phyloP scores from a whole-genome alignment of 1,139 yeast genomes.

The Hyphopichia fennica region DNA sequence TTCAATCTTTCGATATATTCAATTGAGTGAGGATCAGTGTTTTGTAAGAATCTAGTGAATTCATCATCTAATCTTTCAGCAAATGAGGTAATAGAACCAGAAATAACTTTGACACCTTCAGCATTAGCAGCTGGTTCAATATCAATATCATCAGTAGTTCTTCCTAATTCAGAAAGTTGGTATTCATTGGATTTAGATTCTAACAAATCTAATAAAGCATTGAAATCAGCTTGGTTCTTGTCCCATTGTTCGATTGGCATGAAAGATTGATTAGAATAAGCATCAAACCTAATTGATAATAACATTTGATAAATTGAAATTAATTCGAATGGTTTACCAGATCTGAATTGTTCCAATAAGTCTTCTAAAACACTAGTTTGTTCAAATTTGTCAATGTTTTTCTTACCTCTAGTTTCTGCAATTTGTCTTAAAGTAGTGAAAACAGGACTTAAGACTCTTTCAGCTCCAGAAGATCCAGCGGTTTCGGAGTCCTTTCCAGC shows the following conservation, averaged over 20 bases:
- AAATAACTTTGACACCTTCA: slow-evolving; percentile 67
- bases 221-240: slow-evolving; percentile 62
- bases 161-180: slow-evolving; percentile 77
- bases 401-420: slow-evolving; percentile 92
- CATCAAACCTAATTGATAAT: slow-evolving; percentile 86
- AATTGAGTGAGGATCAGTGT: slow-evolving; percentile 91
- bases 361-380: slow-evolving; percentile 74
- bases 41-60: slow-evolving; percentile 81
- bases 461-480: slow-evolving; percentile 16
- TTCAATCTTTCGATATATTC: slow-evolving; percentile 90
- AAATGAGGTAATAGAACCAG: slow-evolving; percentile 83
- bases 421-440: slow-evolving; percentile 75
- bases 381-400: slow-evolving; percentile 81
- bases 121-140: slow-evolving; percentile 67
- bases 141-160: slow-evolving; percentile 77
- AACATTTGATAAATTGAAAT: slow-evolving; percentile 79
- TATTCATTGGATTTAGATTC: slow-evolving; percentile 59
- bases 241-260: slow-evolving; percentile 88
- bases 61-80: slow-evolving; percentile 96
- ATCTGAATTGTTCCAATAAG: slow-evolving; percentile 36
- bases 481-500: slow-evolving; percentile 18
- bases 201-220: slow-evolving; percentile 62
- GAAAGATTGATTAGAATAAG: slow-evolving; percentile 61
- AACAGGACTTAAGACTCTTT: slow-evolving; percentile 45
- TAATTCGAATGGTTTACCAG: slow-evolving; percentile 61